phyloP scores from a whole-genome alignment of 495 filamentous ascomycete species.

The Neurospora discreta region DNA sequence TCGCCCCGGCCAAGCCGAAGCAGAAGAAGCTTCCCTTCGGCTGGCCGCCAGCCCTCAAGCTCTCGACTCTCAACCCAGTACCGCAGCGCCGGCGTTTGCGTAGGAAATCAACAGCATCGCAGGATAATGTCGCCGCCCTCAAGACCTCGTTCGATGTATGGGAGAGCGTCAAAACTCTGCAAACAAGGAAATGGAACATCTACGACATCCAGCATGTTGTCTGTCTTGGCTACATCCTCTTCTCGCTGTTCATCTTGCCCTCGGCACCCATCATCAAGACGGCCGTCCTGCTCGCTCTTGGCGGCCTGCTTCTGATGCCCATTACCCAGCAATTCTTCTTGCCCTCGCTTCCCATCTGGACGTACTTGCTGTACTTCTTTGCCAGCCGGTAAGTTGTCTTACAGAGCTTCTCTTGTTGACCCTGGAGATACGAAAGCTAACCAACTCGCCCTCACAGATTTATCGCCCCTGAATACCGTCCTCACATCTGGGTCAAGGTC shows the following conservation, averaged over 20 bases:
- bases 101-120: constrained; percentile 54
- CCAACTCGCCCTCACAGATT: constrained; percentile 34
- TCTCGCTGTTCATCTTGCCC: constrained; percentile 71
- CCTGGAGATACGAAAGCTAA: not conserved
- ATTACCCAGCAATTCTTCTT: constrained; percentile 84
- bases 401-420: not conserved
- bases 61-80: constrained; percentile 36
- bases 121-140: constrained; percentile 49
- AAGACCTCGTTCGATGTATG: constrained; percentile 69
- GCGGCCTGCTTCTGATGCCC: constrained; percentile 67
- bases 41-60: constrained; percentile 16
- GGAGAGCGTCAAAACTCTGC: constrained; percentile 62
- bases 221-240: constrained; percentile 60
- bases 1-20: constrained; percentile 16
- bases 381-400: constrained; percentile 63
- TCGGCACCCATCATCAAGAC: constrained; percentile 65
- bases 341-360: constrained; percentile 72
- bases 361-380: constrained; percentile 82
- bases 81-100: constrained; percentile 63
- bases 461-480: constrained; percentile 72
- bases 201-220: constrained; percentile 83
- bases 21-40: constrained; percentile 17
- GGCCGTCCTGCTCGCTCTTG: constrained; percentile 50
- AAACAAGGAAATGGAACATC: constrained; percentile 66
- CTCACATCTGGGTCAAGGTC: constrained; percentile 88